Conservation (phyloP, 768 basidiomycete genomes). For the Brasilioporus rufonigricans region DNA sequence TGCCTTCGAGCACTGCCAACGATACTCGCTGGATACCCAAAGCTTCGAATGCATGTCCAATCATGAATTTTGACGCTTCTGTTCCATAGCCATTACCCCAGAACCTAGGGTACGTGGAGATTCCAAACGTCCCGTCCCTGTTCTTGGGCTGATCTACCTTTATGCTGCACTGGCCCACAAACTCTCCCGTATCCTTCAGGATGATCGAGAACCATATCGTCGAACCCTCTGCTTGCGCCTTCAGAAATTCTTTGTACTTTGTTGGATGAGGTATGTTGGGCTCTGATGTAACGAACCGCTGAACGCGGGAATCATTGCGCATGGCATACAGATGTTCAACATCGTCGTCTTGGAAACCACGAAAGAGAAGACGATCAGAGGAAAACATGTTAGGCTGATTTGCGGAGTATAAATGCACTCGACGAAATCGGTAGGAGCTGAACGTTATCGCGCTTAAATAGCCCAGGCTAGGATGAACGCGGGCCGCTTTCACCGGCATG, state of each 20-base stretch:
- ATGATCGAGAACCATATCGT: conserved; percentile 12
- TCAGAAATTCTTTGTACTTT: conserved; percentile 6
- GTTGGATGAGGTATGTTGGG: conserved; percentile 3
- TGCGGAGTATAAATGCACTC: no score
- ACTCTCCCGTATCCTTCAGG: conserved; percentile 1
- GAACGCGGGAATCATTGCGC: conserved; percentile 3
- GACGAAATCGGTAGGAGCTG: no score
- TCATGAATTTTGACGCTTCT: conserved; percentile 34
- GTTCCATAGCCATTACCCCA: conserved; percentile 37
- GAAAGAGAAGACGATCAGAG: conserved; percentile 9
- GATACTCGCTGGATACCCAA: conserved; percentile 32
- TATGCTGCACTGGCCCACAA: conserved; percentile 15
- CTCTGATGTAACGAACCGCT: conserved; percentile 6
- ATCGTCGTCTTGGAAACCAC: conserved; percentile 7
- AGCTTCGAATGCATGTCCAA: conserved; percentile 31
- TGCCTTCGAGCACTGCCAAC: conserved; percentile 20
- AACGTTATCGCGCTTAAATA: no score
- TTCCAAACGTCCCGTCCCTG: conserved; percentile 24
- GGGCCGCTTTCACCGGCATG: no score
- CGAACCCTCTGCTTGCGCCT: conserved; percentile 3
- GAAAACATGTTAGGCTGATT: conserved; percentile 3
- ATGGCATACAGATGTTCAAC: conserved; percentile 4
- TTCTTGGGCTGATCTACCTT: conserved; percentile 21
- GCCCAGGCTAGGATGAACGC: no score
- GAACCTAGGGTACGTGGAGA: conserved; percentile 20